A percentile compares a stretch with the other conserved stretches of the same genome.
Evolutionary conservation across 192 early-diverging fungal species (phyloP).

Genomic region (Podila clonocystis): DNA sequence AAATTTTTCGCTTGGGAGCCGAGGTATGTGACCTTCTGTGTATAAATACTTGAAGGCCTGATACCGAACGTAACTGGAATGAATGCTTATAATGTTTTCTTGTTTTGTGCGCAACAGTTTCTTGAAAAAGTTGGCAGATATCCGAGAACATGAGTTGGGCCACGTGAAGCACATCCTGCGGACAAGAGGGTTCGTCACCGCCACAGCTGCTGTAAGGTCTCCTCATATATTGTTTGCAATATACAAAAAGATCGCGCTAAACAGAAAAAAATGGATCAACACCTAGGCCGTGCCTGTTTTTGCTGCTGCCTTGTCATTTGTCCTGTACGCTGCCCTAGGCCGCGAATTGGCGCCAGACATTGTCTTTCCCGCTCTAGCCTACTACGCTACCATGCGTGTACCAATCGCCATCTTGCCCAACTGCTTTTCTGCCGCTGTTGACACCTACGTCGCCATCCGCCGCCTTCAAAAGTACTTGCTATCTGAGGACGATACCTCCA

Average conservation of each 20-base stretch:
- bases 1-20: conserved; percentile 67
- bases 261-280: not conserved
- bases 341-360: conserved; percentile 10
- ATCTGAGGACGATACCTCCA: conserved; percentile 5
- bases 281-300: conserved; percentile 12
- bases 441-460: conserved; percentile 17
- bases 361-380: conserved; percentile 21
- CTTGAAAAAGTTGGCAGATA: not conserved
- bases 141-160: conserved; percentile 13
- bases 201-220: conserved; percentile 12
- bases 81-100: not conserved
- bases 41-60: not conserved
- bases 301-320: conserved; percentile 13
- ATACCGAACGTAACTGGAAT: too few species aligned
- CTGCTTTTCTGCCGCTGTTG: conserved; percentile 4
- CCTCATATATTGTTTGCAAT: not conserved
- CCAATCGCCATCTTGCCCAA: conserved; percentile 11
- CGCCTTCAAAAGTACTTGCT: conserved; percentile 19
- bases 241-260: not conserved
- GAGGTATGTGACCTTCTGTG: conserved; percentile 25
- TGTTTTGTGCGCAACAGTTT: conserved; percentile 3
- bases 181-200: conserved; percentile 4
- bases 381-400: conserved; percentile 7
- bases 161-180: conserved; percentile 1
- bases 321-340: conserved; percentile 6